Evolutionary conservation across 2,329 filamentous ascomycete genomes (phyloP).

Genomic region (Alternaria brassicicola): DNA sequence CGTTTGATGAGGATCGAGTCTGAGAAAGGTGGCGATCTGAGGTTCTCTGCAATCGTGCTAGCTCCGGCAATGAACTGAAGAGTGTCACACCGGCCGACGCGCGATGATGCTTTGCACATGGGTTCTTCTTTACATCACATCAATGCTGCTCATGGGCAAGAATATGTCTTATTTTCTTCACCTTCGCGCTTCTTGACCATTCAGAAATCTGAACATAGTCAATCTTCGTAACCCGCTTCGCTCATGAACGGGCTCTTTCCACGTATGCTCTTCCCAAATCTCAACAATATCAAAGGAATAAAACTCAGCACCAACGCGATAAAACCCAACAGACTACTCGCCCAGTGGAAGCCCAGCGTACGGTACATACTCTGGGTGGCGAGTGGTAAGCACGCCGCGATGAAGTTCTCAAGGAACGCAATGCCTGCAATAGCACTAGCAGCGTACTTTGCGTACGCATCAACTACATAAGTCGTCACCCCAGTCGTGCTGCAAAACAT

Average conservation of each 20-base stretch:
- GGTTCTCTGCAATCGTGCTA: constrained; percentile 55
- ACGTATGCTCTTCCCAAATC: constrained; percentile 51
- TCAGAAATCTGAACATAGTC: background rate
- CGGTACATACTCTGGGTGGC: constrained; percentile 57
- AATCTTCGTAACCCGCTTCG: constrained; percentile 30
- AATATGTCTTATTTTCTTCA: background rate
- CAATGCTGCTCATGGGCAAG: background rate
- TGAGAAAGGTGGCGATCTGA: constrained; percentile 47
- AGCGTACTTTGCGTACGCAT: constrained; percentile 58
- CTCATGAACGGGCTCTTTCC: constrained; percentile 49
- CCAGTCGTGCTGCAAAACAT: constrained; percentile 56
- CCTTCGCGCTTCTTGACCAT: background rate
- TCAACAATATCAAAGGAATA: constrained; percentile 54
- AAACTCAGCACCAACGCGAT: constrained; percentile 52
- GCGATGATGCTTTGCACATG: background rate
- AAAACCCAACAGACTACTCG: constrained; percentile 55
- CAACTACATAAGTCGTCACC: constrained; percentile 57
- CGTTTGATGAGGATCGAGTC: constrained; percentile 46
- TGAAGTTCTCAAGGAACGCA: constrained; percentile 57
- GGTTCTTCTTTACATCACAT: background rate
- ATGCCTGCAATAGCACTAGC: constrained; percentile 58
- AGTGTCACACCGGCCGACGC: background rate
- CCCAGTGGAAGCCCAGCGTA: constrained; percentile 57
- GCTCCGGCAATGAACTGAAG: constrained; percentile 19
- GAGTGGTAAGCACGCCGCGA: constrained; percentile 57